Percentiles rank a stretch among this genome's conserved stretches.
Evolutionary conservation across 2,329 filamentous ascomycete genomes (phyloP).

Genomic region (Monilinia laxa): DNA sequence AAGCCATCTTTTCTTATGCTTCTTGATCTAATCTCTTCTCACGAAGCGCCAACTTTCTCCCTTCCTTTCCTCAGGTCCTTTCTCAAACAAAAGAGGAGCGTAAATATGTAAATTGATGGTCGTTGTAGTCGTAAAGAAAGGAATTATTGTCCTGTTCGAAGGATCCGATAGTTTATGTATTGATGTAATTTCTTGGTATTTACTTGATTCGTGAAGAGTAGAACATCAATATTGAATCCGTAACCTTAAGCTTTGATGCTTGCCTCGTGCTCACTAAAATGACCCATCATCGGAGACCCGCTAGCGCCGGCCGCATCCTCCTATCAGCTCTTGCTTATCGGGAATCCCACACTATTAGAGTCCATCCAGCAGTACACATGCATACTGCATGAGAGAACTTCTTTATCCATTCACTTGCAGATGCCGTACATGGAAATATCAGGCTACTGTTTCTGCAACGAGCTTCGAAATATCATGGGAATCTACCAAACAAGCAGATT

Average conservation of each 20-base stretch:
- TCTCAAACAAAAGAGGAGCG: not conserved
- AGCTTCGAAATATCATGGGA: not conserved
- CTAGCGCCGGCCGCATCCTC: slow-evolving; percentile 27
- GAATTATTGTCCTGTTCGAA: too few species aligned
- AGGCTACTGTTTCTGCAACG: not conserved
- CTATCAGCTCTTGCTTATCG: slow-evolving; percentile 26
- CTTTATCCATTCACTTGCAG: slow-evolving; percentile 17
- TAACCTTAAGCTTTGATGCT: slow-evolving; percentile 21
- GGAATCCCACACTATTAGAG: not conserved
- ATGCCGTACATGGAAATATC: not conserved
- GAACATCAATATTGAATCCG: slow-evolving; percentile 21
- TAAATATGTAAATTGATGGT: not conserved
- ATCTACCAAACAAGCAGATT: not conserved
- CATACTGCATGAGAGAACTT: slow-evolving; percentile 5
- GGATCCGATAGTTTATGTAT: not conserved
- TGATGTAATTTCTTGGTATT: slow-evolving; percentile 12
- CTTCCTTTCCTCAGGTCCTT: slow-evolving; percentile 9
- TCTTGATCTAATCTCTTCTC: slow-evolving; percentile 18
- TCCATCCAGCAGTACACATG: not conserved
- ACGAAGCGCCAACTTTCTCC: slow-evolving; percentile 12
- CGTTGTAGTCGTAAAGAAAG: not conserved
- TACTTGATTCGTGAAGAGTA: slow-evolving; percentile 13
- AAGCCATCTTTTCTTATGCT: slow-evolving; percentile 20
- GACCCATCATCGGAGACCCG: slow-evolving; percentile 10
- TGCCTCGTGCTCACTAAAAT: slow-evolving; percentile 17